Conservation (phyloP, 1,284 basidiomycete genomes). For the Cryptococcus hybrid region DNA sequence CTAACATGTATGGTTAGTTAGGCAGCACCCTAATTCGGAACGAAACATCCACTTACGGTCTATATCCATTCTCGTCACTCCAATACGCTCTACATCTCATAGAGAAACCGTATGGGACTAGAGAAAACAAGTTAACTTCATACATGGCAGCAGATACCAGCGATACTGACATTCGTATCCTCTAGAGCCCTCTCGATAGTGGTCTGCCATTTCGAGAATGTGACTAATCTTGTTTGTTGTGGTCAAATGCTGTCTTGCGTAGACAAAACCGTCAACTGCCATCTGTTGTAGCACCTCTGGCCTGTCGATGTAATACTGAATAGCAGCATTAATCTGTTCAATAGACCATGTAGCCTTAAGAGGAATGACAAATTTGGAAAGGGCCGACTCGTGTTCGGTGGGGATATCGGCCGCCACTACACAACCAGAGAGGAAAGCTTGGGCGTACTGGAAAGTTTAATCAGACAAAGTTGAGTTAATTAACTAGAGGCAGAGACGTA, state of each 20-base stretch:
- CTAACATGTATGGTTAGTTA: background rate
- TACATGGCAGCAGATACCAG: background rate
- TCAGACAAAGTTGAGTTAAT: background rate
- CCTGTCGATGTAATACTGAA: conserved; percentile 31
- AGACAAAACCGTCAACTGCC: conserved; percentile 43
- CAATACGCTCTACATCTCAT: conserved; percentile 43
- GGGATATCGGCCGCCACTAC: conserved; percentile 48
- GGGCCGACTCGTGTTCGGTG: conserved; percentile 45
- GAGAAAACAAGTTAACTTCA: background rate
- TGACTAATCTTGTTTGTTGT: conserved; percentile 41
- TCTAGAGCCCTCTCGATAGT: conserved; percentile 33
- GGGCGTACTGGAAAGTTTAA: conserved; percentile 34
- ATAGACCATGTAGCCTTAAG: conserved; percentile 42
- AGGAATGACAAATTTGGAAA: conserved; percentile 37
- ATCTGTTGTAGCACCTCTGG: conserved; percentile 41
- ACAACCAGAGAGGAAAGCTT: conserved; percentile 46
- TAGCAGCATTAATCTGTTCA: conserved; percentile 35
- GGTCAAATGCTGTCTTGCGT: conserved; percentile 42
- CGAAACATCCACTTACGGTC: conserved; percentile 23
- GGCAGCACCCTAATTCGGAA: background rate
- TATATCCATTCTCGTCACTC: conserved; percentile 22
- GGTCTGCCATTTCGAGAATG: conserved; percentile 37
- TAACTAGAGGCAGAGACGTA: conserved; percentile 7
- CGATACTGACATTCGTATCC: conserved; percentile 43
- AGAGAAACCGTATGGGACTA: conserved; percentile 42